Percentiles rank a stretch among this genome's conserved stretches.
phyloP scores from a whole-genome alignment of 1,139 yeast genomes.

The Geotrichum macrosporum region DNA sequence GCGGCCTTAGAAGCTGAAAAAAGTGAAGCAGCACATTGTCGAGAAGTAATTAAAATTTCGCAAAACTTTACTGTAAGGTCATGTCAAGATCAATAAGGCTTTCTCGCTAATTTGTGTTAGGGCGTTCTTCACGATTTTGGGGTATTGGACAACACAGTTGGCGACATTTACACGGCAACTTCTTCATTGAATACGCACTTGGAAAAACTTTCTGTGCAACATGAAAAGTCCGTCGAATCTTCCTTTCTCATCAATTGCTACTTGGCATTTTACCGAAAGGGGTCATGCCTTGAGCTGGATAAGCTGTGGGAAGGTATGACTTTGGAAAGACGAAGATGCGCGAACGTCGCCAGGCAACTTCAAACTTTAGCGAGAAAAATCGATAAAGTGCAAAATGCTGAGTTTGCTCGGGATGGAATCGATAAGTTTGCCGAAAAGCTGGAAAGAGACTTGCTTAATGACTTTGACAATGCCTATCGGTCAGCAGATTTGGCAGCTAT shows the following conservation, averaged over 20 bases:
- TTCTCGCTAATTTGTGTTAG: slow-evolving; percentile 14
- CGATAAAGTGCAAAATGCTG: slow-evolving; percentile 39
- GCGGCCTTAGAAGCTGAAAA: slow-evolving; percentile 55
- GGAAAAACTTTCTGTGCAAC: slow-evolving; percentile 68
- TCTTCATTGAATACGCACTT: slow-evolving; percentile 72
- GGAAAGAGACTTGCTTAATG: slow-evolving; percentile 53
- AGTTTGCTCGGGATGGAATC: slow-evolving; percentile 50
- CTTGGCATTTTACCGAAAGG: slow-evolving; percentile 62
- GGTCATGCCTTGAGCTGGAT: slow-evolving; percentile 53
- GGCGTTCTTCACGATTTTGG: slow-evolving; percentile 46
- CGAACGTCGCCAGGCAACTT: slow-evolving; percentile 63
- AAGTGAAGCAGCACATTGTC: slow-evolving; percentile 64
- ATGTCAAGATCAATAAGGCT: too few species aligned
- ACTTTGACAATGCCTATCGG: slow-evolving; percentile 42
- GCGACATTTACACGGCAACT: slow-evolving; percentile 49
- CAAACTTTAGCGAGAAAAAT: slow-evolving; percentile 58
- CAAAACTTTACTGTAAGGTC: slow-evolving; percentile 13
- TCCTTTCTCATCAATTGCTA: slow-evolving; percentile 73
- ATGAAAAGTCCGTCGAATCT: slow-evolving; percentile 70
- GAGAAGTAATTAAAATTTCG: slow-evolving; percentile 47
- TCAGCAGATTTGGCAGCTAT: slow-evolving; percentile 63
- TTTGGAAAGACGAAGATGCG: slow-evolving; percentile 60
- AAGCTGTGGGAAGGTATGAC: slow-evolving; percentile 36
- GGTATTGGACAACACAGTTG: slow-evolving; percentile 54
- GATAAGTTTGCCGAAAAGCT: slow-evolving; percentile 70